Percentiles rank a stretch among this genome's conserved stretches.
phyloP scores from a whole-genome alignment of 768 basidiomycete genomes.

The Tulasnella sp. region DNA sequence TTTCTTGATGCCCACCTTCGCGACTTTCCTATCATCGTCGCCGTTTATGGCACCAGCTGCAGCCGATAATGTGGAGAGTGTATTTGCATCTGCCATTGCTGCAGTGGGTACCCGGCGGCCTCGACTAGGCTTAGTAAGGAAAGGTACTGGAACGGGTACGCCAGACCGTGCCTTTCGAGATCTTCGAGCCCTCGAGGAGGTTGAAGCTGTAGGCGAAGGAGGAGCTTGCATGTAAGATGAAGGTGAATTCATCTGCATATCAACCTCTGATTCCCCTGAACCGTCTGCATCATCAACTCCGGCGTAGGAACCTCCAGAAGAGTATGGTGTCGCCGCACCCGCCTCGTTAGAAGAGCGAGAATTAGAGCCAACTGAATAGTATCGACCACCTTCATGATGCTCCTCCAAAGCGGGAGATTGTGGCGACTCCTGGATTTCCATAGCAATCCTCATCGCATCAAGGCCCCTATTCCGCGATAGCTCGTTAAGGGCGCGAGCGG shows the following conservation, averaged over 20 bases:
- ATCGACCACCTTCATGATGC: constrained; percentile 1
- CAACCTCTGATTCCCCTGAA: not conserved
- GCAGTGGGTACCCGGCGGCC: constrained; percentile 23
- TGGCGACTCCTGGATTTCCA: not conserved
- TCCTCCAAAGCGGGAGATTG: not conserved
- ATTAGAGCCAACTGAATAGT: too few species aligned
- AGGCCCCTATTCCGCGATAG: not conserved
- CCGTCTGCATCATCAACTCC: too few species aligned
- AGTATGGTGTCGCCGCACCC: too few species aligned
- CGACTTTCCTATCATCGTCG: not conserved
- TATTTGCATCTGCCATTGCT: not conserved
- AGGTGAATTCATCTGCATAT: not conserved
- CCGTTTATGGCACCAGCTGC: not conserved
- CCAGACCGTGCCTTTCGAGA: not conserved
- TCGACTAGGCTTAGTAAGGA: constrained; percentile 24
- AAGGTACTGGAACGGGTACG: constrained; percentile 22
- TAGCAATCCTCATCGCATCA: not conserved
- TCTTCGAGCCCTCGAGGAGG: constrained; percentile 2
- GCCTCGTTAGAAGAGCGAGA: too few species aligned
- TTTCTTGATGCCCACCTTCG: not conserved
- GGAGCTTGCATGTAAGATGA: constrained; percentile 4
- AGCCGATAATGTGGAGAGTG: not conserved
- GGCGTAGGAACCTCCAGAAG: too few species aligned
- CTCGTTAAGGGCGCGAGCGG: constrained; percentile 10
- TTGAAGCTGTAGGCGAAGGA: constrained; percentile 3